Evolutionary conservation across 2,329 filamentous ascomycete species (phyloP).

Genomic region (Scytalidium sp.): DNA sequence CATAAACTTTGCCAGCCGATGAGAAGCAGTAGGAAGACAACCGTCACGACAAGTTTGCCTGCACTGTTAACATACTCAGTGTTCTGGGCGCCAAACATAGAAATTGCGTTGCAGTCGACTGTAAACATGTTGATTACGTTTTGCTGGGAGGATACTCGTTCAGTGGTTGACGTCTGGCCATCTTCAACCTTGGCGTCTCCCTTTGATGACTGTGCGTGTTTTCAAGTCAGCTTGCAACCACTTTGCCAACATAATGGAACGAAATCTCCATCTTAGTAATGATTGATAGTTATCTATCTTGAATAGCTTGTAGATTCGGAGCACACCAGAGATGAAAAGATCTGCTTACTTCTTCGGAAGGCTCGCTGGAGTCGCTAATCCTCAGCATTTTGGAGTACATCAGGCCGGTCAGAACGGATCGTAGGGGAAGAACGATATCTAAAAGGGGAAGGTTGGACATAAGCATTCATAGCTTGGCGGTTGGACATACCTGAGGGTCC

Average conservation of each 20-base stretch:
- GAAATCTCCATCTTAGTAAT: background rate
- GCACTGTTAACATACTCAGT: conserved; percentile 59
- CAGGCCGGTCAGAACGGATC: conserved; percentile 65
- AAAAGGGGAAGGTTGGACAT: background rate
- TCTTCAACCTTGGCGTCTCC: conserved; percentile 1
- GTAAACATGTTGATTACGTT: conserved; percentile 72
- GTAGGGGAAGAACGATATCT: conserved; percentile 44
- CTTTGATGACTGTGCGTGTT: background rate
- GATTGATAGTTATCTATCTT: background rate
- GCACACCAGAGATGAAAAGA: background rate
- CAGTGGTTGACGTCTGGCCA: conserved; percentile 25
- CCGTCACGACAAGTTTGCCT: conserved; percentile 60
- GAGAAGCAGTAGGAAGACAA: conserved; percentile 62
- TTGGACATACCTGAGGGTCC: conserved; percentile 8
- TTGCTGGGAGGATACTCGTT: conserved; percentile 52
- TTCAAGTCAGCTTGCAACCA: background rate
- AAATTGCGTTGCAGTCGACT: conserved; percentile 65
- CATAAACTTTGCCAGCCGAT: conserved; percentile 68
- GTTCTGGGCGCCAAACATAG: conserved; percentile 61
- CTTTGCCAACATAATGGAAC: no score
- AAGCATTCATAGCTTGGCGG: background rate
- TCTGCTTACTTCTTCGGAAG: conserved; percentile 24
- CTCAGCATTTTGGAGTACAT: conserved; percentile 74
- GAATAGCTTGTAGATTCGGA: background rate
- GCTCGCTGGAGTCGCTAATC: conserved; percentile 61